Base-by-base conservation (phyloP, 2,329 filamentous ascomycete genomes). In the Clarireedia homoeocarpa region DNA sequence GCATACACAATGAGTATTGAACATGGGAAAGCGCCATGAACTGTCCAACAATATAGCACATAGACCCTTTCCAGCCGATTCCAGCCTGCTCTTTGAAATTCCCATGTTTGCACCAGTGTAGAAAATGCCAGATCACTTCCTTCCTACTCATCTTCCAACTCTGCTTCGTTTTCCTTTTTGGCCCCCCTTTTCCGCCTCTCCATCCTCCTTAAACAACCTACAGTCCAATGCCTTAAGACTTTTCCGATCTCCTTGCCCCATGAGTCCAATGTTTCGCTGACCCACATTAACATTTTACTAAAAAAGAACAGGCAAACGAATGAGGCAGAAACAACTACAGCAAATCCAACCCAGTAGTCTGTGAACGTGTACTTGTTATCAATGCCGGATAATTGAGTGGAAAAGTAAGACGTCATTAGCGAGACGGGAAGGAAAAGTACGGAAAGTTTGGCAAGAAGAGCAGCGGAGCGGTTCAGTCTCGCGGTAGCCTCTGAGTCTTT, bases 351-450 rank as follows among this genome's bases (percentile, higher is more conserved):
- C 86, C 86, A 90, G 67, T 88, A 91, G 45, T 82, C 79, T 55
- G 70, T 76, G 14, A 77, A 71, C 0, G 79, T 81, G 70, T 87
- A 89, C n/a, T 72, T 70, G 6, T 69, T 67, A 49, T 79, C 75
- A 9, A 84, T 71, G 4, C 80, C 77, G 6, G 74, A 70, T 50
- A 89, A 79, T 67, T 88, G 79, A 1, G 85, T 78, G 5, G 82
- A 84, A 68, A 89, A 91, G 70, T 89, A 91, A 34, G 76, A 82
- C 3, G 86, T 89, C 81, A 90, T 84, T 49, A 90, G 77, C 62
- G 80, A 85, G 58, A 90, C 84, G 0, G 87, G 87, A 55, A 90
- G 75, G 71, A 91, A 91, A 51, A 90, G 74, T 42, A 90, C 86
- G 12, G 84, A 88, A 5, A 86, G 81, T 67, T 91, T 90, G 48